Evolutionary conservation across 805 yeast genomes (phyloP), one percentile per base, ranked within the genome.

Genomic region (Ogataea thermomethanolica): DNA sequence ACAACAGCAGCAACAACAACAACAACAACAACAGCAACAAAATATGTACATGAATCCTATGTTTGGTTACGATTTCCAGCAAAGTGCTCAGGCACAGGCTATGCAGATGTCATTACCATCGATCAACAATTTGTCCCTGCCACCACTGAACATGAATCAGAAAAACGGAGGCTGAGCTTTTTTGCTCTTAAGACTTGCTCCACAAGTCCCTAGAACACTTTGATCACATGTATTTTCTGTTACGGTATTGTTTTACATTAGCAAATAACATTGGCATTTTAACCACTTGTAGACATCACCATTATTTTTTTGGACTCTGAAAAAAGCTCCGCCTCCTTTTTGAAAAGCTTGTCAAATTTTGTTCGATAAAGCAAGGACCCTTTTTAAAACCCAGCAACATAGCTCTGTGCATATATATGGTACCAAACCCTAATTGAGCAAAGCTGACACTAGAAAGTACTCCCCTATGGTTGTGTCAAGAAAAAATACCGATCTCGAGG

Each of bases 81-180:
- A 41, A 11, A 44, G 41, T 29, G 43, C 46, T 25, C 55, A 48
- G 27, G 49, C 48, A 8, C 55, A 49, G 28, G 46, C 49, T 25
- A 43, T 51, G 39, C 56, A 52, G 33, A 46, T 46, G 48, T 46
- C 56, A 9, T 41, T 51, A 20, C 63, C 63, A 6, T 52, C 62
- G 1, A 58, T 61, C 26, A 61, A 56, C 41, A 56, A 56, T 26
- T 45, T 61, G 29, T 53, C 62, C 11, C 42, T 61, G 38, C 66
- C 66, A 12, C 63, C 65, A 6, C 31, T 59, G 6, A 57, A 55
- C 42, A 52, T 56, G 55, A 56, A 51, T 27, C 59, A 56, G 43
- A 48, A 52, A 48, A 50, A 45, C 29, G 44, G 49, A 23, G 45
- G 45, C 38, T 44, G 39, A 46, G 15, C 20, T 17, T 4, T 17